Evolutionary conservation across 768 basidiomycete species (phyloP).

Genomic region (Lactifluus piperatus): DNA sequence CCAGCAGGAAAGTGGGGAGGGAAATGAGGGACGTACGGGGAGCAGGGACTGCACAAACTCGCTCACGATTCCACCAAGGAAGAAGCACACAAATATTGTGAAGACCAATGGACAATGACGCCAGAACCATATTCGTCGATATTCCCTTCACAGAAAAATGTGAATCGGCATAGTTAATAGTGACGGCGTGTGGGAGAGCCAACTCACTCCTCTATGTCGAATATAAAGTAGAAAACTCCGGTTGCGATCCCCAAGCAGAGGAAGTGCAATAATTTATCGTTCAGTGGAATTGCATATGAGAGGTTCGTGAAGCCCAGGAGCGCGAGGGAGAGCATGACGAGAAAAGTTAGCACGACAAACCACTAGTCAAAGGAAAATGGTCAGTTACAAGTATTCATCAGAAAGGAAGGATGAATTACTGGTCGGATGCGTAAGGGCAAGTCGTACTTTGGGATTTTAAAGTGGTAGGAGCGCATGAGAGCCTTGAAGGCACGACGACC

Average conservation of each 20-base stretch:
- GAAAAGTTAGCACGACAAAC: constrained; percentile 65
- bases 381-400: not conserved
- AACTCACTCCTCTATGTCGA: constrained; percentile 80
- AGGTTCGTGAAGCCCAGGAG: constrained; percentile 74
- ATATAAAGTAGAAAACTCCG: constrained; percentile 76
- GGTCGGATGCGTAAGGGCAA: constrained; percentile 66
- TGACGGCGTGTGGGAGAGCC: not conserved
- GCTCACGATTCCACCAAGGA: constrained; percentile 73
- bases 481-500: constrained; percentile 41
- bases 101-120: constrained; percentile 60
- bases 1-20: not conserved
- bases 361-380: constrained; percentile 38
- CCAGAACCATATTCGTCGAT: constrained; percentile 83
- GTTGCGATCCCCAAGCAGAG: constrained; percentile 69
- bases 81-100: constrained; percentile 61
- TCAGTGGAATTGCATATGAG: constrained; percentile 53
- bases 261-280: constrained; percentile 77
- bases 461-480: constrained; percentile 62
- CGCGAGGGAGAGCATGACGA: constrained; percentile 62
- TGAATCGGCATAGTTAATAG: not conserved
- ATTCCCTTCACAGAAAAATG: constrained; percentile 39
- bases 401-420: constrained; percentile 31
- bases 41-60: constrained; percentile 75
- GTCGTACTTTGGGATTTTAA: constrained; percentile 58
- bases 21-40: constrained; percentile 38